These are phyloP conservation scores for Calonectria crousiana DNA, from an alignment of 2,329 filamentous ascomycete species.

Conservation along the genomic window DNA sequence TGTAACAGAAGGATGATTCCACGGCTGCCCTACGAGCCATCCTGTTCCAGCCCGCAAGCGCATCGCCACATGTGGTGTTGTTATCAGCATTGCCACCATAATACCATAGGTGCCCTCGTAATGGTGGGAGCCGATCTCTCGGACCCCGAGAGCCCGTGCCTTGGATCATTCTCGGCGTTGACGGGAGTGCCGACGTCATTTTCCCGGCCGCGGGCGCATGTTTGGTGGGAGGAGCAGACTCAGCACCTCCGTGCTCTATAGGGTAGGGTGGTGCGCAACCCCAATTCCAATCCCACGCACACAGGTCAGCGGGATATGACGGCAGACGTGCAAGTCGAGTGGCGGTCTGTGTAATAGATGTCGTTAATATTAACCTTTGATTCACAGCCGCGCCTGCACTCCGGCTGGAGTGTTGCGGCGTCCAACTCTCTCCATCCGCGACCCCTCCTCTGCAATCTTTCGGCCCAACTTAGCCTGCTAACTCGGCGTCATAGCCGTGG, in stretches of 20 bases:
- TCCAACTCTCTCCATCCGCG: neutral
- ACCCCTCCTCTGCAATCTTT: neutral
- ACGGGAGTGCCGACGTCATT: constrained; percentile 5
- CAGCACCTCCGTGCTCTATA: neutral
- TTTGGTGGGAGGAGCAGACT: neutral
- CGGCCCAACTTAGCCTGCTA: neutral
- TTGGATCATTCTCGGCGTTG: neutral
- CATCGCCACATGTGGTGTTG: neutral
- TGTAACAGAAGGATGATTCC: neutral
- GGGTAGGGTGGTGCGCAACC: neutral
- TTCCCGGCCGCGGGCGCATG: neutral
- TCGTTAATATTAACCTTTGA: neutral
- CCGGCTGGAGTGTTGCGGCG: neutral
- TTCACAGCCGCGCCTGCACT: neutral
- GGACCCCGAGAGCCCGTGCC: constrained; percentile 10
- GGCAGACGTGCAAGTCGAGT: neutral
- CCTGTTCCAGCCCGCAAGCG: neutral
- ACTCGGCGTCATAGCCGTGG: neutral
- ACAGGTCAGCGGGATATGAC: constrained; percentile 1
- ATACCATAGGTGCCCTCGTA: neutral
- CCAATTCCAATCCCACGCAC: neutral
- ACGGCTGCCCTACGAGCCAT: neutral
- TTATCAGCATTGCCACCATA: constrained; percentile 1
- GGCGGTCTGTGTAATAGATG: neutral
- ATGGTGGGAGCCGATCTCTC: neutral